phyloP scores from a whole-genome alignment of 140 eudicot genomes.

The Senecio squalidus region DNA sequence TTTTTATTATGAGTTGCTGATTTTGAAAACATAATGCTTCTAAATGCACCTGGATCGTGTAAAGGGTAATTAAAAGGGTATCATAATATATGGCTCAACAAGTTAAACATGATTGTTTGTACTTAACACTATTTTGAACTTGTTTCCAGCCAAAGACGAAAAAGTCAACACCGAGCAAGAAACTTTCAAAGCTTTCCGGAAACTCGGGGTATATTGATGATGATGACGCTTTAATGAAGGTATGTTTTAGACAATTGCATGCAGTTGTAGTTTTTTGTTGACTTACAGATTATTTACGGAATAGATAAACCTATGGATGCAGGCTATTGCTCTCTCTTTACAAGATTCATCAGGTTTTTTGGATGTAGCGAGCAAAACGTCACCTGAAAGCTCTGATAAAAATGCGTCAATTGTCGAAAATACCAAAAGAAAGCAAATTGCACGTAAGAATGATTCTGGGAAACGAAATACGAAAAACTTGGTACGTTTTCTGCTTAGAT shows the following conservation, averaged over 20 bases:
- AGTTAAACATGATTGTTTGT: not conserved
- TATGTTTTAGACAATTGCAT: constrained; percentile 4
- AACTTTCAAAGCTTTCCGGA: constrained; percentile 19
- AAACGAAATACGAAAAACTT: constrained; percentile 57
- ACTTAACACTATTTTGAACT: not conserved
- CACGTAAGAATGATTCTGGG: constrained; percentile 40
- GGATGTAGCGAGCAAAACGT: constrained; percentile 21
- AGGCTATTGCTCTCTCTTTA: constrained; percentile 94
- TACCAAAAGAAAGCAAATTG: constrained; percentile 25
- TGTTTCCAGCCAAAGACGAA: constrained; percentile 42
- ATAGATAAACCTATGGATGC: constrained; percentile 21
- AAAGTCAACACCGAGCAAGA: constrained; percentile 28
- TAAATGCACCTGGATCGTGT: no score
- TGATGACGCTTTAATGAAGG: constrained; percentile 74
- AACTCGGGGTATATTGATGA: constrained; percentile 44
- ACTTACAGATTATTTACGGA: not conserved
- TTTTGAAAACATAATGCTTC: not conserved
- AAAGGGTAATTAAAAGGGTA: no score
- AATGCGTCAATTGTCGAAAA: constrained; percentile 14
- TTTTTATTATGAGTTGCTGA: not conserved
- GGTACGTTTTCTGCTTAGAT: constrained; percentile 31
- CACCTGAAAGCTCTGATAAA: constrained; percentile 33
- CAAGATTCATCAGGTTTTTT: constrained; percentile 58
- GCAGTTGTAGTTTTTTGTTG: constrained; percentile 7
- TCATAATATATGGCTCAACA: no score